Evolutionary conservation across 306 rosid genomes (phyloP).

Genomic region (Hippophae tibetana): DNA sequence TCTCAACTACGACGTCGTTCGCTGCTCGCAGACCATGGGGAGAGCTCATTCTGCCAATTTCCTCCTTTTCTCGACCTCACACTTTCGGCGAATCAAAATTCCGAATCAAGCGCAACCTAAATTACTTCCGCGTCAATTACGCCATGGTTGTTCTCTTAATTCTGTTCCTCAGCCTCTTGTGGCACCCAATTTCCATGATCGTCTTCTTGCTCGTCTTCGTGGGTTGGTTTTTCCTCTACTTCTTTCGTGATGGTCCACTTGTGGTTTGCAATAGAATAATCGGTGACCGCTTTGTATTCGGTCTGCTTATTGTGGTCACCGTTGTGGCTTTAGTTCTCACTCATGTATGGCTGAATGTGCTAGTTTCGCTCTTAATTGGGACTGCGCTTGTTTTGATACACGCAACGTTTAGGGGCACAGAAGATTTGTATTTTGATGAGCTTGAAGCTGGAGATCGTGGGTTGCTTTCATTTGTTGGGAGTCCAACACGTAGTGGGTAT

Average conservation of each 20-base stretch:
- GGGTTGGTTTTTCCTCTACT: neutral
- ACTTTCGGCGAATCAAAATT: neutral
- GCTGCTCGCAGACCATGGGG: conserved; percentile 63
- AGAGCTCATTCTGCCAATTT: conserved; percentile 35
- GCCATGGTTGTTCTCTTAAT: neutral
- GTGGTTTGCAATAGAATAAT: conserved; percentile 10
- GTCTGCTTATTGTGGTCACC: conserved; percentile 33
- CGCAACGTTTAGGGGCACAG: conserved; percentile 48
- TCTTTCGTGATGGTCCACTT: neutral
- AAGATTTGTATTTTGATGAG: conserved; percentile 55
- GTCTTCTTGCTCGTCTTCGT: neutral
- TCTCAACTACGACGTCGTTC: conserved; percentile 20
- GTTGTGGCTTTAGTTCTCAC: conserved; percentile 43
- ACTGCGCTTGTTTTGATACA: conserved; percentile 32
- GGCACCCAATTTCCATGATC: neutral
- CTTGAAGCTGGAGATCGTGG: conserved; percentile 50
- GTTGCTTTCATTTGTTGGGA: conserved; percentile 54
- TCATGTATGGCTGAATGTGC: conserved; percentile 51
- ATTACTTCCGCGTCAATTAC: neutral
- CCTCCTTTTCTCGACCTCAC: conserved; percentile 32
- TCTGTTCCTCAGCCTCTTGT: neutral
- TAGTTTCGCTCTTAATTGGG: conserved; percentile 48
- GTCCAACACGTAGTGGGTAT: conserved; percentile 39
- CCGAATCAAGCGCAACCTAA: neutral
- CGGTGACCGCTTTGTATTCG: conserved; percentile 45